A percentile compares a stretch with the other conserved stretches of the same genome.
These are phyloP conservation scores for Penicillium psychrosexuale DNA, from an alignment of 2,329 filamentous ascomycete genomes.

Conservation along the genomic window DNA sequence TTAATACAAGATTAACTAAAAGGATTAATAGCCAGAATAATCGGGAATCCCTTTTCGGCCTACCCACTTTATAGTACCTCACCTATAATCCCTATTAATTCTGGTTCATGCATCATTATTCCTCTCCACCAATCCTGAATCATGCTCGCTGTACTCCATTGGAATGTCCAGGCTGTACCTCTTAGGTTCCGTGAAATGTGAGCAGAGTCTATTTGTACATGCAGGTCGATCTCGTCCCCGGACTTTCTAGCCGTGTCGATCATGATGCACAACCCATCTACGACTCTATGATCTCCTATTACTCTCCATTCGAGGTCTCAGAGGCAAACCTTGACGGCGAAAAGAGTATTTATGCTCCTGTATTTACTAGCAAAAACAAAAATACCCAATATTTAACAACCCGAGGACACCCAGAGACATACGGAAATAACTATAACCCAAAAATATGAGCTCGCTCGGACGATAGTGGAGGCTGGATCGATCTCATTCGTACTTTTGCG, in stretches of 20 bases:
- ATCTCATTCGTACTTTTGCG: conserved; percentile 13
- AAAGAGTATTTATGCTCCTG: neutral
- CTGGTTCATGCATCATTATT: conserved; percentile 2
- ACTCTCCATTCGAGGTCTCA: conserved; percentile 4
- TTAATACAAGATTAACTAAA: neutral
- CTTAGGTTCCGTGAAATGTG: conserved; percentile 24
- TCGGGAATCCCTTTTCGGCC: neutral
- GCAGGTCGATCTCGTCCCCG: conserved; percentile 15
- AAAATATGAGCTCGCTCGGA: conserved; percentile 13
- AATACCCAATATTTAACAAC: too few relatives aligned
- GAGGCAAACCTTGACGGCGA: neutral
- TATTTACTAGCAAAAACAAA: too few relatives aligned
- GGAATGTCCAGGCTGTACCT: conserved; percentile 24
- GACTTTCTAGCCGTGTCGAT: conserved; percentile 10
- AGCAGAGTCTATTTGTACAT: conserved; percentile 27
- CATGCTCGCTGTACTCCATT: conserved; percentile 9
- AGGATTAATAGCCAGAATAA: neutral
- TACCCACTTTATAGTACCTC: too few relatives aligned
- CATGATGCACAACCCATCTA: neutral
- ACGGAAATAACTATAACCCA: neutral
- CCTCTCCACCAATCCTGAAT: conserved; percentile 8
- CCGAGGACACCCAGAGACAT: neutral
- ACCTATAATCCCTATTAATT: neutral
- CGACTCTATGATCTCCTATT: conserved; percentile 3
- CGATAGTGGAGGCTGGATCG: conserved; percentile 9